Conservation (phyloP, 768 basidiomycete species). For the Amanita subjunquillea region DNA sequence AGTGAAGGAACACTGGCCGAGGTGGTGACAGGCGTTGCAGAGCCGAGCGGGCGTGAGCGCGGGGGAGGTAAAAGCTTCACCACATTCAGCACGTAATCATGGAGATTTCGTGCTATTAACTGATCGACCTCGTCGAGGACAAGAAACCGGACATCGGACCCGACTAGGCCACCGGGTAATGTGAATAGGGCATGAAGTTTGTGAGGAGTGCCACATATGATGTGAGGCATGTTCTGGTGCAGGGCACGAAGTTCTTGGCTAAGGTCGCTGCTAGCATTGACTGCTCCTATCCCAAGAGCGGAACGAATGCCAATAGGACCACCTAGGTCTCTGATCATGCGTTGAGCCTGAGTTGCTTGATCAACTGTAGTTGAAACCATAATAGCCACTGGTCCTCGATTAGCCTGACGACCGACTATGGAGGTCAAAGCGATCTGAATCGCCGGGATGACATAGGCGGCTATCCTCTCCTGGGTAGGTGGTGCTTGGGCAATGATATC, state of each 20-base stretch:
- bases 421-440: slow-evolving; percentile 73
- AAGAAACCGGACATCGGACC: slow-evolving; percentile 84
- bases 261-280: slow-evolving; percentile 50
- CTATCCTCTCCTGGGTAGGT: slow-evolving; percentile 96
- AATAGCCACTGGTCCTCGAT: slow-evolving; percentile 78
- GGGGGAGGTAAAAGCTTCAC: slow-evolving; percentile 90
- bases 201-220: slow-evolving; percentile 96
- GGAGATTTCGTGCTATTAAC: slow-evolving; percentile 91
- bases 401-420: slow-evolving; percentile 37
- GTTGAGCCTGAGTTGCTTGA: slow-evolving; percentile 94
- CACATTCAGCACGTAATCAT: slow-evolving; percentile 90
- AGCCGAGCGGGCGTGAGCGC: slow-evolving; percentile 52
- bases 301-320: slow-evolving; percentile 88
- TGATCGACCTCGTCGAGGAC: slow-evolving; percentile 98
- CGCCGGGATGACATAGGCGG: slow-evolving; percentile 91
- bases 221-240: slow-evolving; percentile 88
- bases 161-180: slow-evolving; percentile 61
- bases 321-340: slow-evolving; percentile 91
- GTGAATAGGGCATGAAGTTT: slow-evolving; percentile 91
- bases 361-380: slow-evolving; percentile 98
- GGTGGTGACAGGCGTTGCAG: slow-evolving; percentile 28
- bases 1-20: slow-evolving; percentile 30
- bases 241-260: slow-evolving; percentile 73
- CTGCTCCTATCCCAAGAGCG: slow-evolving; percentile 77
- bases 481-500: slow-evolving; percentile 99